phyloP scores from a whole-genome alignment of 768 basidiomycete genomes.

The Boletus rubescentipes region DNA sequence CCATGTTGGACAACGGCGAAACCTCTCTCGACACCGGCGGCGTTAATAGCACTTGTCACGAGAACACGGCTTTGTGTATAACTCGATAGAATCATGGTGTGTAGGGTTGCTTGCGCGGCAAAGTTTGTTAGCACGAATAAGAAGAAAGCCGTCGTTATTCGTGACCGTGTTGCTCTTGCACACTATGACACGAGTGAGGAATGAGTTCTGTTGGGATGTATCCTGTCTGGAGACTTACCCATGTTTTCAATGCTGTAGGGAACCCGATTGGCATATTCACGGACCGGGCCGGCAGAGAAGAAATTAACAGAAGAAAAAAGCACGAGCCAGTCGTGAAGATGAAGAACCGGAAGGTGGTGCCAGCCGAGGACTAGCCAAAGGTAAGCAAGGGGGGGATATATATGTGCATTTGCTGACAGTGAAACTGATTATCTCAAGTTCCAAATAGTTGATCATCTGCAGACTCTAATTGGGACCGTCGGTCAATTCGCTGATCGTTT shows the following conservation, averaged over 20 bases:
- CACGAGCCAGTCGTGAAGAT: constrained; percentile 18
- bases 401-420: constrained; percentile 1
- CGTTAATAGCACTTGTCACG: constrained; percentile 34
- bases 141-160: constrained; percentile 49
- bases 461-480: no score
- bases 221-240: constrained; percentile 11
- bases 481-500: neutral
- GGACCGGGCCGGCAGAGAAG: neutral
- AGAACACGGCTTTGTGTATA: constrained; percentile 36
- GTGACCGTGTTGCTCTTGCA: constrained; percentile 48
- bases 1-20: constrained; percentile 20
- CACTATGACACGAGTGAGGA: constrained; percentile 33
- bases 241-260: neutral
- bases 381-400: neutral
- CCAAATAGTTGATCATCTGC: neutral
- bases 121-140: constrained; percentile 44
- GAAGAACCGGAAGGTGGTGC: neutral
- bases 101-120: constrained; percentile 41
- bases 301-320: neutral
- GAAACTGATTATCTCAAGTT: neutral
- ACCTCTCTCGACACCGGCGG: constrained; percentile 25
- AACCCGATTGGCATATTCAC: neutral
- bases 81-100: constrained; percentile 38
- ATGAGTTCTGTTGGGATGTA: neutral
- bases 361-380: neutral